Percentiles rank a stretch among this genome's conserved stretches.
Evolutionary conservation across 768 basidiomycete species (phyloP).

Genomic region (Suillus brevipes): DNA sequence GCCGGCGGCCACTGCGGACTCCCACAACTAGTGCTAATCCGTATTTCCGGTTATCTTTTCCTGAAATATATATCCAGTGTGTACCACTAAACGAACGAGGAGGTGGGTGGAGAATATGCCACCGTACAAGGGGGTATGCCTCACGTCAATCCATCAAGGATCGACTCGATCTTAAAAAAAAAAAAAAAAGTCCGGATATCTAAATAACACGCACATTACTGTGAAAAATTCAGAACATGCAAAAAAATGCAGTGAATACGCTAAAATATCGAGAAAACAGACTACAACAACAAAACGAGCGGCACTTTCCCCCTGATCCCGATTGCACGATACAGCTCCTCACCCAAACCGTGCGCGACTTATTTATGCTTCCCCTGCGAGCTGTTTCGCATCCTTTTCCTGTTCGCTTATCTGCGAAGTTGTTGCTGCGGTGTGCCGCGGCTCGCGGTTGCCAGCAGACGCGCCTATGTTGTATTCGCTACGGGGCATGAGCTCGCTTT

Average conservation of each 20-base stretch:
- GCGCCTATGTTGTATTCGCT: slow-evolving; percentile 31
- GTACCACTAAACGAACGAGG: neutral
- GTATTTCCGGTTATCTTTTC: neutral
- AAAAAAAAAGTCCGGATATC: neutral
- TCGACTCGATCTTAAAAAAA: neutral
- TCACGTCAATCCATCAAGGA: neutral
- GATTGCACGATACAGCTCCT: neutral
- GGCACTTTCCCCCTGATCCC: neutral
- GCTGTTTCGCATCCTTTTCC: slow-evolving; percentile 20
- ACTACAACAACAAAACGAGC: neutral
- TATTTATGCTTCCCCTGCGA: neutral
- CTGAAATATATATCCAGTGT: neutral
- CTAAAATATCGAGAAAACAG: neutral
- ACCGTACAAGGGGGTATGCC: neutral
- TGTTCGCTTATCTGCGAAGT: slow-evolving; percentile 29
- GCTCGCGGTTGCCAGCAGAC: slow-evolving; percentile 35
- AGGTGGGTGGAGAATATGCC: neutral
- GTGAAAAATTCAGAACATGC: neutral
- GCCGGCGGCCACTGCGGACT: neutral
- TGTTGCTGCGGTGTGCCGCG: slow-evolving; percentile 27
- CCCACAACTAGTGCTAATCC: neutral
- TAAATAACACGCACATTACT: neutral
- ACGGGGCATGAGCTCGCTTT: slow-evolving; percentile 44
- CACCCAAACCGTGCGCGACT: neutral
- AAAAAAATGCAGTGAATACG: neutral